Evolutionary conservation across 2,329 filamentous ascomycete genomes (phyloP), one percentile per base, ranked within the genome.

Genomic region (Metarhizium humberi): DNA sequence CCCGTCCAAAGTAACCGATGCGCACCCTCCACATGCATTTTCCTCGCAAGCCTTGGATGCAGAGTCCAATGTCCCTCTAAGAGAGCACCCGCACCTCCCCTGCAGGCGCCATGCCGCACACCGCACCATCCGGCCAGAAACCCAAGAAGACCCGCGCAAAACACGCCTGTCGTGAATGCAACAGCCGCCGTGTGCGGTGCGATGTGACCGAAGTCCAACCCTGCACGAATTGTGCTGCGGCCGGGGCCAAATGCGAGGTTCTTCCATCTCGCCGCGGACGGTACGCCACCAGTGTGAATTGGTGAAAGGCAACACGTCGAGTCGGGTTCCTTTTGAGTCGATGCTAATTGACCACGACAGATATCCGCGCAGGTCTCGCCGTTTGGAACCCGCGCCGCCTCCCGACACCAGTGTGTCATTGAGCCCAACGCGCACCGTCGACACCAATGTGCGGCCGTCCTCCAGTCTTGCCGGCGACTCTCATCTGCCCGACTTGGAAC

Each of bases 81-180:
- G 20, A 47, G n/a, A 25, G 13, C 47, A 5, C 47, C 34, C 45
- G 30, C 29, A 38, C 40, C 11, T 40, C 14, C 47, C n/a, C 18
- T n/a, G 32, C 29, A 38, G 30, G 48, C 53, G 53, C 53, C 48
- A 55, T 55, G 53, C 53, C 53, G 42, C 40, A 38, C 20, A 16
- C 16, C 25, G 16, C 49, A 46, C 18, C 45, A 13, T 48, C 45
- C 45, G 13, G 20, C 20, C 45, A 52, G 58, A 57, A 50, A 25
- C 74, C 76, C 45, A 66, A 64, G 45, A 65, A 67, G 52, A 63
- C 63, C 32, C 64, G 68, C 32, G 69, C 69, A 6, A 70, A 69
- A 54, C 69, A 68, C 53, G 69, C 68, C 20, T 71, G 69, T 55
- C 65, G 66, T 48, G 60, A 65, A 49, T 71, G 69, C 62, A 70